A percentile compares a stretch with the other conserved stretches of the same genome.
Evolutionary conservation across 331 rosid species (phyloP).

Genomic region (Cydonia oblonga): DNA sequence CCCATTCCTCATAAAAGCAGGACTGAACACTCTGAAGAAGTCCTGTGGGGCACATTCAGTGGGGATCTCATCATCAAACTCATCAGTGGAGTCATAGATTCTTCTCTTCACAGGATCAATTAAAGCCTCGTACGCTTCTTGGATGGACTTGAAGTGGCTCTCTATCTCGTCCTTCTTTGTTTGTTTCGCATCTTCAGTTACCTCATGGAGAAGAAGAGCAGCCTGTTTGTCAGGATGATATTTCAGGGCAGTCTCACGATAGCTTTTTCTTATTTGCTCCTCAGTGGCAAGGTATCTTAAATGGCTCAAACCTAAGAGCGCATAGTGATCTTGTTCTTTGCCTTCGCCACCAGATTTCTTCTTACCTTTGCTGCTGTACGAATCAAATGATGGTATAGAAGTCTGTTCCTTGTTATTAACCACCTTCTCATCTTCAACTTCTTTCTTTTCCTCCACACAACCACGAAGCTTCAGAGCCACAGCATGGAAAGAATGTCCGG

Average conservation of each 20-base stretch:
- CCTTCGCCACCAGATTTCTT: slow-evolving; percentile 72
- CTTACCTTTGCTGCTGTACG: slow-evolving; percentile 82
- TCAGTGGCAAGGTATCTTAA: slow-evolving; percentile 91
- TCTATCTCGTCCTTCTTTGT: slow-evolving; percentile 92
- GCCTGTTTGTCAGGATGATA: slow-evolving; percentile 98
- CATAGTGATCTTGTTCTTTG: slow-evolving; percentile 92
- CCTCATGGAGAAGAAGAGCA: slow-evolving; percentile 71
- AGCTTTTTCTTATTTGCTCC: slow-evolving; percentile 84
- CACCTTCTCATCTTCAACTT: slow-evolving; percentile 31
- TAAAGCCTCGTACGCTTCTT: slow-evolving; percentile 83
- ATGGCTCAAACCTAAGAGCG: slow-evolving; percentile 76
- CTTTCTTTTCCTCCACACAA: slow-evolving; percentile 36
- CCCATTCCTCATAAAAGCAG: slow-evolving; percentile 97
- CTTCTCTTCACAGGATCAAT: slow-evolving; percentile 81
- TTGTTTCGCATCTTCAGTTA: slow-evolving; percentile 67
- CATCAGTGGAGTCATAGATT: slow-evolving; percentile 92
- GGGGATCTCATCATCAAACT: slow-evolving; percentile 94
- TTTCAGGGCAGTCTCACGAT: slow-evolving; percentile 87
- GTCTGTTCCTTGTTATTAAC: slow-evolving; percentile 16
- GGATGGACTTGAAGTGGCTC: slow-evolving; percentile 72
- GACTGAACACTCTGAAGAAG: slow-evolving; percentile 86
- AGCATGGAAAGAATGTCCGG: slow-evolving; percentile 80
- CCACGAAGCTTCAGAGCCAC: slow-evolving; percentile 73
- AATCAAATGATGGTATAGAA: slow-evolving; percentile 43
- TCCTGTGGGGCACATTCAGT: slow-evolving; percentile 90